These are phyloP conservation scores for Escallonia rubra DNA, from an alignment of 129 eudicot genomes.

Conservation along the genomic window DNA sequence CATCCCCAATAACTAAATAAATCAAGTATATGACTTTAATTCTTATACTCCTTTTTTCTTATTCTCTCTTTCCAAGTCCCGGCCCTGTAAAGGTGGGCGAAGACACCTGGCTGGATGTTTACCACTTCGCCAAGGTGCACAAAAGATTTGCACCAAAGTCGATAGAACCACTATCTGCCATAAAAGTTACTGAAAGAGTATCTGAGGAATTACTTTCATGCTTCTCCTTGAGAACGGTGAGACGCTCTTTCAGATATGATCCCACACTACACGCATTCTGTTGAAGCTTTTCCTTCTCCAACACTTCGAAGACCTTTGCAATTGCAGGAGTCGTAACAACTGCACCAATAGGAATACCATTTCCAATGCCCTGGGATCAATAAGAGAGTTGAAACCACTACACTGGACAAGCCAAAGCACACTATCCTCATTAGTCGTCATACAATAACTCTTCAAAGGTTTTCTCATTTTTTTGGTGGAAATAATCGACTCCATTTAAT, in stretches of 20 bases:
- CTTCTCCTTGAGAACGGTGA: slow-evolving; percentile 47
- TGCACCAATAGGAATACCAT: slow-evolving; percentile 80
- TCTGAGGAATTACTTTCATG: slow-evolving; percentile 35
- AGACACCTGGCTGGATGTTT: too few relatives aligned
- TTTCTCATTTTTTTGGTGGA: not conserved
- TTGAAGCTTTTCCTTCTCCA: slow-evolving; percentile 67
- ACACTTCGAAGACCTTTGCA: slow-evolving; percentile 53
- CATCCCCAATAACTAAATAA: slow-evolving; percentile 40
- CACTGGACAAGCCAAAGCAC: not conserved
- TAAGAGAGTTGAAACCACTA: not conserved
- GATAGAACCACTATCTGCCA: too few relatives aligned
- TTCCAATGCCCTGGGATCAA: slow-evolving; percentile 60
- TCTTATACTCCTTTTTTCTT: not conserved
- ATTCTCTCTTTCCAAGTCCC: too few relatives aligned
- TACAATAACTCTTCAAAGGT: not conserved
- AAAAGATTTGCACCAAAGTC: too few relatives aligned
- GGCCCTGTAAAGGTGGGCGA: too few relatives aligned
- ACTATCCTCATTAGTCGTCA: not conserved
- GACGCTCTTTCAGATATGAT: slow-evolving; percentile 50
- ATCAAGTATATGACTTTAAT: too few relatives aligned
- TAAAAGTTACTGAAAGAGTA: too few relatives aligned
- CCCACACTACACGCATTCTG: slow-evolving; percentile 53
- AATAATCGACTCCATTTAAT: not conserved
- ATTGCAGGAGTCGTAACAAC: slow-evolving; percentile 76
- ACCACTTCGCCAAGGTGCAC: too few relatives aligned